These are phyloP conservation scores for Exutisphaerella laricina DNA, from an alignment of 2,329 filamentous ascomycete genomes.

Conservation along the genomic window DNA sequence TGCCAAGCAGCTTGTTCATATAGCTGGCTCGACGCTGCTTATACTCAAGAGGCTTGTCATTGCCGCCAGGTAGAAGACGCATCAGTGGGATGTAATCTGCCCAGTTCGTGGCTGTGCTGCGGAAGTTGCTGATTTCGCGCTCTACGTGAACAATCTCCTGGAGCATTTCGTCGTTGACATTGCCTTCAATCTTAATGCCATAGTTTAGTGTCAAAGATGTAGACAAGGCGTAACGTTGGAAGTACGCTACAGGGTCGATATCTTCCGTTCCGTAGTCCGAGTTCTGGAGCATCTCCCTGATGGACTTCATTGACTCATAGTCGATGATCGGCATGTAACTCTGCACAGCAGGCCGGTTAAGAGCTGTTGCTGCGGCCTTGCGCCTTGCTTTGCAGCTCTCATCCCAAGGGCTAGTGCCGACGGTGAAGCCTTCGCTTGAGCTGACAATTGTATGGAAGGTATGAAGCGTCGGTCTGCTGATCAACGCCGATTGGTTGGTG, in stretches of 20 bases:
- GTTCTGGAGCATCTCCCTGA: constrained; percentile 65
- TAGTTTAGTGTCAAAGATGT: constrained; percentile 75
- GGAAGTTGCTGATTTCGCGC: constrained; percentile 67
- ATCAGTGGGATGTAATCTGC: constrained; percentile 72
- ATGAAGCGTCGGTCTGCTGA: constrained; percentile 71
- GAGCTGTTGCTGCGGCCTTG: constrained; percentile 71
- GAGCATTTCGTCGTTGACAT: constrained; percentile 61
- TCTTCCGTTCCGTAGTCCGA: constrained; percentile 57
- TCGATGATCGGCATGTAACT: constrained; percentile 80
- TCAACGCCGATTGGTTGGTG: constrained; percentile 69
- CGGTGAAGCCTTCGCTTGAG: constrained; percentile 70
- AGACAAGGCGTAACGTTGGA: constrained; percentile 70
- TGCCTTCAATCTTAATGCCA: constrained; percentile 67
- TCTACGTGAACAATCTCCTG: constrained; percentile 72
- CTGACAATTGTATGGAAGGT: constrained; percentile 78
- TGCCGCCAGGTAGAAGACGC: constrained; percentile 58
- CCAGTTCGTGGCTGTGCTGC: constrained; percentile 77
- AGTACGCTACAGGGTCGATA: constrained; percentile 60
- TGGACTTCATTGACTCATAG: constrained; percentile 64
- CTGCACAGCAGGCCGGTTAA: constrained; percentile 70
- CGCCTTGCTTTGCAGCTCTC: constrained; percentile 71
- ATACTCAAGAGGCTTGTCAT: constrained; percentile 58
- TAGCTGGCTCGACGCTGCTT: constrained; percentile 64
- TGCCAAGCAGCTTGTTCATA: constrained; percentile 53
- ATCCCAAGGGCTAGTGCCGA: constrained; percentile 79